These are phyloP conservation scores for Pseudoscleropodium purum DNA, from an alignment of 225 moss, liverwort and hornwort species.

Conservation along the genomic window DNA sequence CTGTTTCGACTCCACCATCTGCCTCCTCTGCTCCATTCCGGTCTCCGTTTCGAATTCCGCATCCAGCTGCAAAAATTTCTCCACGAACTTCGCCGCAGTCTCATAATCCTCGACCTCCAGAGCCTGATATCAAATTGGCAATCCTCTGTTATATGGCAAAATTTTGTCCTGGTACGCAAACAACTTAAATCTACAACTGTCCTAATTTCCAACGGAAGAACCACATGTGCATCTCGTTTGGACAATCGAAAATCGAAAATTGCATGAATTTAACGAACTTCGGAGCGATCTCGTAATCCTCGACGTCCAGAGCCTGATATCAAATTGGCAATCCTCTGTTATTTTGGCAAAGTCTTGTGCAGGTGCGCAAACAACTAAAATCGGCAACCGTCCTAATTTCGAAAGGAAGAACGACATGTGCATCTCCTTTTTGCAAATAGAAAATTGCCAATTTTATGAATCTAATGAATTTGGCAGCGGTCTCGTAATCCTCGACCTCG, in stretches of 20 bases:
- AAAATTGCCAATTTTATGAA: not conserved
- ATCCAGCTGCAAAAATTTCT: slow-evolving; percentile 79
- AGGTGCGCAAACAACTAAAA: not conserved
- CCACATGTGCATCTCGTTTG: not conserved
- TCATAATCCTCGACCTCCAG: slow-evolving; percentile 75
- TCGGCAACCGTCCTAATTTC: not conserved
- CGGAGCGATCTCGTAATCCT: slow-evolving; percentile 68
- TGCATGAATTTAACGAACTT: slow-evolving; percentile 26
- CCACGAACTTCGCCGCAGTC: slow-evolving; percentile 80
- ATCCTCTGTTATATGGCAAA: not conserved
- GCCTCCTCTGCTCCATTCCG: slow-evolving; percentile 50
- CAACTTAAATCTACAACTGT: not conserved
- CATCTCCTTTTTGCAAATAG: not conserved
- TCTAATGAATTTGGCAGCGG: slow-evolving; percentile 53
- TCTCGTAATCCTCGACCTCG: slow-evolving; percentile 53
- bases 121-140: not conserved
- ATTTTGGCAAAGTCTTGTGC: not conserved
- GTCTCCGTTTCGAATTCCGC: slow-evolving; percentile 37
- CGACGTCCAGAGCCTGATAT: slow-evolving; percentile 32
- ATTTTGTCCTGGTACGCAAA: not conserved
- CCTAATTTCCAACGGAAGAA: not conserved
- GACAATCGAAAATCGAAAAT: not conserved
- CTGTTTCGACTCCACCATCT: slow-evolving; percentile 65
- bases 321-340: not conserved
- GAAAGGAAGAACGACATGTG: not conserved